A percentile compares a stretch with the other conserved stretches of the same genome.
phyloP scores from a whole-genome alignment of 163 green algal species.

The Chlorella variabilis region DNA sequence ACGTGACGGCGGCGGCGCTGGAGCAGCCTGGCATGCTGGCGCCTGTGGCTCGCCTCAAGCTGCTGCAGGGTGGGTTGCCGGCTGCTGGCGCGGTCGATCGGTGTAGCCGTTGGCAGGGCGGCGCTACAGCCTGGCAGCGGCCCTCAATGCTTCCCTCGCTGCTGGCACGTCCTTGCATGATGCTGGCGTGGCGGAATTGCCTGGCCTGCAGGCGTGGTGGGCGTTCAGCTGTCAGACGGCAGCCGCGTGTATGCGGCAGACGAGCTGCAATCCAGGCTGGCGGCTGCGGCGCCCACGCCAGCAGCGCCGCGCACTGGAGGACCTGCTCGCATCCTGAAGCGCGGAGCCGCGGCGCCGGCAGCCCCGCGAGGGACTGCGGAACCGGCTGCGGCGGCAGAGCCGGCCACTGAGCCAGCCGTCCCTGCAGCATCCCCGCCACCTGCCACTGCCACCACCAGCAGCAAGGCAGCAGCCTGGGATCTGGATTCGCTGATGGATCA shows the following conservation, averaged over 20 bases:
- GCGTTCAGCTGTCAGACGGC: conserved; percentile 35
- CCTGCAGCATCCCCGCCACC: too few relatives aligned
- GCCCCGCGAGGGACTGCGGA: not conserved
- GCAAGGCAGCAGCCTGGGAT: conserved; percentile 15
- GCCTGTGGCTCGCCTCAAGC: conserved; percentile 29
- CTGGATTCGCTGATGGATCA: conserved; percentile 17
- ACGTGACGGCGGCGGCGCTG: conserved; percentile 3
- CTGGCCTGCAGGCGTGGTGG: conserved; percentile 27
- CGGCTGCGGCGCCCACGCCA: not conserved
- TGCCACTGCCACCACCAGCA: conserved; percentile 2
- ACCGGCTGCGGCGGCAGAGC: not conserved
- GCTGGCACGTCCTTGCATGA: too few relatives aligned
- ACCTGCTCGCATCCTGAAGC: not conserved
- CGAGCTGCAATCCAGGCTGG: conserved; percentile 20
- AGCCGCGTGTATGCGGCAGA: not conserved
- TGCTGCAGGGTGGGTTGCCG: conserved; percentile 32
- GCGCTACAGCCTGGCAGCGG: too few relatives aligned
- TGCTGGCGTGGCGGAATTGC: too few relatives aligned
- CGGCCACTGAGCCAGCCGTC: not conserved
- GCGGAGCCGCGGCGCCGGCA: not conserved
- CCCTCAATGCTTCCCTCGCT: too few relatives aligned
- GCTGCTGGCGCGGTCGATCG: too few relatives aligned
- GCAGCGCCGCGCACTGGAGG: not conserved
- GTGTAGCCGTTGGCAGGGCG: too few relatives aligned
- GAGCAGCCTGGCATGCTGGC: not conserved